These are phyloP conservation scores for Monosporascus cannonballus DNA, from an alignment of 2,329 filamentous ascomycete genomes.

Conservation along the genomic window DNA sequence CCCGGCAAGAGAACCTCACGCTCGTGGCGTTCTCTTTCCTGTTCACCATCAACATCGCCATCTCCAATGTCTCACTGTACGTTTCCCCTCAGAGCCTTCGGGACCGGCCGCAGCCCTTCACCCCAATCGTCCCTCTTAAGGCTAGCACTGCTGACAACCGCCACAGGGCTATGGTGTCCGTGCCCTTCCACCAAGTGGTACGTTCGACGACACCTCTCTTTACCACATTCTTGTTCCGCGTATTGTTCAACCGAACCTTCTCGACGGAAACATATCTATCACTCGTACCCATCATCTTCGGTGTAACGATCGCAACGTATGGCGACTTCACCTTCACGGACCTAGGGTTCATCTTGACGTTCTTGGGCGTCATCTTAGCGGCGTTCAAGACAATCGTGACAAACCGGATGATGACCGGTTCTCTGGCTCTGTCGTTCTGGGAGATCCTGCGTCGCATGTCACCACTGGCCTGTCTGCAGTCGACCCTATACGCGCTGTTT, in stretches of 20 bases:
- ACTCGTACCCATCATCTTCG: constrained; percentile 53
- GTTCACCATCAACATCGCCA: constrained; percentile 58
- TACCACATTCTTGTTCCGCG: constrained; percentile 54
- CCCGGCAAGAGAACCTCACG: constrained; percentile 46
- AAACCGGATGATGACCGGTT: constrained; percentile 59
- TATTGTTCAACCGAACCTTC: constrained; percentile 50
- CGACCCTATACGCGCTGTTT: constrained; percentile 43
- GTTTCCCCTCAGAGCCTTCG: constrained; percentile 7
- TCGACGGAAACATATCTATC: constrained; percentile 51
- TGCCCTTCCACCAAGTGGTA: constrained; percentile 62
- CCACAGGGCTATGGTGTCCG: constrained; percentile 47
- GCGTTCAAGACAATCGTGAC: constrained; percentile 57
- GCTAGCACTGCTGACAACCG: background rate
- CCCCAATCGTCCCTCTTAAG: background rate
- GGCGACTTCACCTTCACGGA: constrained; percentile 59
- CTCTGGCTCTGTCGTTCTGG: constrained; percentile 49
- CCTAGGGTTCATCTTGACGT: constrained; percentile 48
- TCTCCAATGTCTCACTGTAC: constrained; percentile 57
- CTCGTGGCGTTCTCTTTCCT: constrained; percentile 53
- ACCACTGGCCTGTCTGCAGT: constrained; percentile 52
- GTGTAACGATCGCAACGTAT: constrained; percentile 53
- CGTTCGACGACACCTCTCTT: constrained; percentile 56
- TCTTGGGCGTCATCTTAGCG: constrained; percentile 48
- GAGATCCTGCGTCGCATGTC: constrained; percentile 59
- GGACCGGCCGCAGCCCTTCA: background rate